phyloP scores from a whole-genome alignment of 352 stramenopile species.

The Globisporangium acanthophoron region DNA sequence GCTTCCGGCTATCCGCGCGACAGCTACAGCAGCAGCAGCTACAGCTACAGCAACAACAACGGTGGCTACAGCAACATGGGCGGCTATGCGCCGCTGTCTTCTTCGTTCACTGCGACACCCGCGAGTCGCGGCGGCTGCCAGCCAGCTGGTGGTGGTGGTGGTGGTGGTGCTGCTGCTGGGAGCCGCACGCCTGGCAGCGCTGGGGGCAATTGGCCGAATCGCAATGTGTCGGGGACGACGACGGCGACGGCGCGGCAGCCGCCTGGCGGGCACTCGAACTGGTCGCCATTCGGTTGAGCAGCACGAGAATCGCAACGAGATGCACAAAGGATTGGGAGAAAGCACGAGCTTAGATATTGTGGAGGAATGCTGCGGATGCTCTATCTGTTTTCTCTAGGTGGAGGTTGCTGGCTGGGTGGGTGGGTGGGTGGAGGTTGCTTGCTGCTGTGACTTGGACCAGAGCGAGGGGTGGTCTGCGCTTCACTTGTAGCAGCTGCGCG shows the following conservation, averaged over 20 bases:
- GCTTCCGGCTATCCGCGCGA: not conserved
- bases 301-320: not conserved
- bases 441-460: too few relatives aligned
- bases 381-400: too few relatives aligned
- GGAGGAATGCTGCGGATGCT: not conserved
- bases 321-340: not conserved
- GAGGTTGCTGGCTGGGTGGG: too few relatives aligned
- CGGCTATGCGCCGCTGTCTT: not conserved
- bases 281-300: constrained; percentile 33
- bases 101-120: constrained; percentile 7
- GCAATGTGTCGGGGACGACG: not conserved
- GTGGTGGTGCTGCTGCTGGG: not conserved
- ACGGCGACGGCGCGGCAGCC: constrained; percentile 33
- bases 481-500: not conserved
- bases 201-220: not conserved
- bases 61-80: not conserved
- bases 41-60: too few relatives aligned
- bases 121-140: constrained; percentile 5
- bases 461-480: not conserved
- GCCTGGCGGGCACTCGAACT: constrained; percentile 58
- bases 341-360: constrained; percentile 1
- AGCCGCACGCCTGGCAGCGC: not conserved
- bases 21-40: not conserved
- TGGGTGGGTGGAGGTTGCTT: too few relatives aligned
- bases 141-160: constrained; percentile 5